phyloP scores from a whole-genome alignment of 139 green algal genomes.

The Picochlorum sp. region DNA sequence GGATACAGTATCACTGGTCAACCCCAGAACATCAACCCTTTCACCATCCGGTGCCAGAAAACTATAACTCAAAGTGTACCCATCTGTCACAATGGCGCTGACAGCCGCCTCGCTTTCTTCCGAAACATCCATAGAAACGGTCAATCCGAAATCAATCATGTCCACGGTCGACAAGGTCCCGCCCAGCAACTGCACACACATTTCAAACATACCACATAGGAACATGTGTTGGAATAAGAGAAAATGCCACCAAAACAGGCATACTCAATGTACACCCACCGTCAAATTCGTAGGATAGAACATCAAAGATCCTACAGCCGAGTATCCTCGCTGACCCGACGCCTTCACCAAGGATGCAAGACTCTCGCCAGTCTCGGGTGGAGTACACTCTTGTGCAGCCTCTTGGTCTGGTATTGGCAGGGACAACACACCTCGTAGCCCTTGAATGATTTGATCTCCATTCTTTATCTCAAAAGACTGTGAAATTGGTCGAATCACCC shows the following conservation, averaged over 20 bases:
- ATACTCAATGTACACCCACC: neutral
- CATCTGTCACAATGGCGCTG: neutral
- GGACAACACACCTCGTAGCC: neutral
- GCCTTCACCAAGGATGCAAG: too few relatives aligned
- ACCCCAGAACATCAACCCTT: neutral
- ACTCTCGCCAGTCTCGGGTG: too few relatives aligned
- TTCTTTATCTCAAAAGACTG: neutral
- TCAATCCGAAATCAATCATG: neutral
- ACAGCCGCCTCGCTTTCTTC: neutral
- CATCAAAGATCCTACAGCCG: neutral
- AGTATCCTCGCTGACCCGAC: too few relatives aligned
- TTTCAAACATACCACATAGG: too few relatives aligned
- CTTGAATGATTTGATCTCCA: neutral
- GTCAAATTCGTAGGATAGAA: neutral
- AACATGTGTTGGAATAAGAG: too few relatives aligned
- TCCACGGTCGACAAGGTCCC: neutral
- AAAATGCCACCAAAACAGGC: too few relatives aligned
- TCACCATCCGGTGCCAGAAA: neutral
- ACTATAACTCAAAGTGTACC: neutral
- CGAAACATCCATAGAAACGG: neutral
- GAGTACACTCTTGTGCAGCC: too few relatives aligned
- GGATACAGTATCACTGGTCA: neutral
- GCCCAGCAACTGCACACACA: neutral
- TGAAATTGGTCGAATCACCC: neutral
- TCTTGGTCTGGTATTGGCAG: neutral